These are phyloP conservation scores for Arbutus unedo DNA, from an alignment of 148 eudicot species.

Conservation along the genomic window DNA sequence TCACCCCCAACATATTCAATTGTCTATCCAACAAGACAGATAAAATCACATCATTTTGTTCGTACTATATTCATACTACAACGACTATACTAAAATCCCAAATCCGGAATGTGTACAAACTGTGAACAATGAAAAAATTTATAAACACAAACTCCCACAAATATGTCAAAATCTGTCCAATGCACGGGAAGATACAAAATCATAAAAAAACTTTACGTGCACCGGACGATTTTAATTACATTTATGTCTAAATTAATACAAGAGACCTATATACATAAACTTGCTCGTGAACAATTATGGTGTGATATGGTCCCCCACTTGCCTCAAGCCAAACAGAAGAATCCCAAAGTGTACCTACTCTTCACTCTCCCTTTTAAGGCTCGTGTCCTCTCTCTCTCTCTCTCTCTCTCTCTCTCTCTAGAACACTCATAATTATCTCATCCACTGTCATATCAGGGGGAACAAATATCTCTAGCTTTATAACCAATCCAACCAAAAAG, in stretches of 20 bases:
- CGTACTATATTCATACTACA: no score
- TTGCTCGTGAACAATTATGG: neutral
- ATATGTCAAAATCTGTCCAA: neutral
- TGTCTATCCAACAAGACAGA: no score
- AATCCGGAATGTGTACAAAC: no score
- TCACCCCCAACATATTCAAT: no score
- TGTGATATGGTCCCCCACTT: neutral
- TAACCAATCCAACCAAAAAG: neutral
- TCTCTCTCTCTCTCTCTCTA: neutral
- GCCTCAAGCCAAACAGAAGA: neutral
- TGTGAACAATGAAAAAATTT: no score
- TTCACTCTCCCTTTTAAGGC: neutral
- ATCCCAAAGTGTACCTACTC: neutral
- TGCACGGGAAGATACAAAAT: neutral
- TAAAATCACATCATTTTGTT: no score
- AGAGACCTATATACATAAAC: no score
- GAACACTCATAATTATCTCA: neutral
- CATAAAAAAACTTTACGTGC: neutral
- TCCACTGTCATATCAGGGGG: neutral
- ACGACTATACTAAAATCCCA: no score
- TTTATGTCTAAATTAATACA: no score
- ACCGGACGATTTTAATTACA: no score
- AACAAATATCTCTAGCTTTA: neutral
- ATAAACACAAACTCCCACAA: no score
- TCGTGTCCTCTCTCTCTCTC: neutral